Evolutionary conservation across 495 filamentous ascomycete species (phyloP).

Genomic region (Endocarpon pusillum): DNA sequence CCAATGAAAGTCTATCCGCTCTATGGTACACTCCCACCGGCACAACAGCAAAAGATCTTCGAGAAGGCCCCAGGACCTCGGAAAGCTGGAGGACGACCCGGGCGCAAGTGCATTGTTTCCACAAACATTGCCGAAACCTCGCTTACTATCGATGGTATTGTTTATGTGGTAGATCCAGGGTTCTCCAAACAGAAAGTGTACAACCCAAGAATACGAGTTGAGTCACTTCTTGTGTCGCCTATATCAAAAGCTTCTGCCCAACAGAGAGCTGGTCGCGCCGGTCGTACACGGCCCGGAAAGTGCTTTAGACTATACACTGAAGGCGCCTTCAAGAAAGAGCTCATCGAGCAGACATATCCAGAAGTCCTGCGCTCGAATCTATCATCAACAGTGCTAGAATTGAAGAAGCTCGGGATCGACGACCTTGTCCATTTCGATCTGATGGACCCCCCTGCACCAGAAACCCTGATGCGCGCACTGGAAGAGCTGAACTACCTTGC

Average conservation of each 20-base stretch:
- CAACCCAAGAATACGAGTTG: constrained; percentile 89
- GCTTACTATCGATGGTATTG: constrained; percentile 96
- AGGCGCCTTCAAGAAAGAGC: constrained; percentile 89
- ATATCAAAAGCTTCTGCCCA: constrained; percentile 98
- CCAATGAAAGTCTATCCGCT: constrained; percentile 83
- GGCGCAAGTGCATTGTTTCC: constrained; percentile 86
- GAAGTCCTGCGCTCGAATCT: constrained; percentile 92
- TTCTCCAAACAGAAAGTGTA: constrained; percentile 99
- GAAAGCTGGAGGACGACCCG: constrained; percentile 61
- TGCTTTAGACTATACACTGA: constrained; percentile 97
- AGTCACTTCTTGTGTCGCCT: constrained; percentile 86
- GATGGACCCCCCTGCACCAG: constrained; percentile 96
- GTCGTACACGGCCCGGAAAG: constrained; percentile 93
- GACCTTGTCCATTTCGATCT: constrained; percentile 97
- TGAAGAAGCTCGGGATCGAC: constrained; percentile 93
- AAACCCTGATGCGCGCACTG: constrained; percentile 95
- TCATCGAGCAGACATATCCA: constrained; percentile 91
- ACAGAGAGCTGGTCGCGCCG: constrained; percentile 93
- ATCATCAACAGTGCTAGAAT: constrained; percentile 80
- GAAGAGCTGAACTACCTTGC: constrained; percentile 97
- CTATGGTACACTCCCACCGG: constrained; percentile 82
- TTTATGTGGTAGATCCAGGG: constrained; percentile 95
- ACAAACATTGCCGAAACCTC: constrained; percentile 98
- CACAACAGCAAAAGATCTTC: constrained; percentile 90
- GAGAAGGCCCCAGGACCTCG: constrained; percentile 62